Evolutionary conservation across 495 filamentous ascomycete species (phyloP).

Genomic region (Aspergillus bridgeri): DNA sequence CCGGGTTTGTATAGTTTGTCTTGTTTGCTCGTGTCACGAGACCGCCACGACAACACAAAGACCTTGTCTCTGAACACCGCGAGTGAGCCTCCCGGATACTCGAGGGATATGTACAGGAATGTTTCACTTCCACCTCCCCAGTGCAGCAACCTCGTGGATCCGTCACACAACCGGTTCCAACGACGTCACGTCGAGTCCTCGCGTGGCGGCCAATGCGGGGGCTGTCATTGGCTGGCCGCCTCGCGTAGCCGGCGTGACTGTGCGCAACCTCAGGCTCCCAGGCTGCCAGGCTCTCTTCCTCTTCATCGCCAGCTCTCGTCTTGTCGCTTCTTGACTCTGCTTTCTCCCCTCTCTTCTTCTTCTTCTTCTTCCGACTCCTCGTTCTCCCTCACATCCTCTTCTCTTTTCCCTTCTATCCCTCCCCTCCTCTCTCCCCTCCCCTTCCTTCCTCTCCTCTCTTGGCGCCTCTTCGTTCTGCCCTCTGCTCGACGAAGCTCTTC

Average conservation of each 20-base stretch:
- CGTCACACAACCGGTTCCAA: no score
- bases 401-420: constrained; percentile 7
- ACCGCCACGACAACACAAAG: no score
- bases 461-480: constrained; percentile 11
- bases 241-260: neutral
- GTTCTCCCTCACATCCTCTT: constrained; percentile 2
- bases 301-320: constrained; percentile 9
- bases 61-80: no score
- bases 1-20: no score
- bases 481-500: constrained; percentile 22
- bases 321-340: neutral
- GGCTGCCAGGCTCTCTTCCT: constrained; percentile 13
- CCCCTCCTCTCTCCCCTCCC: constrained; percentile 13
- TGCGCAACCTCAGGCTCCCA: constrained; percentile 1
- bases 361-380: no score
- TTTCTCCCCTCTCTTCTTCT: constrained; percentile 2
- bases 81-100: no score
- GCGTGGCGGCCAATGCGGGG: neutral
- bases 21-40: no score
- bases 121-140: no score
- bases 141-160: no score
- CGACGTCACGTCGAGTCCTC: no score
- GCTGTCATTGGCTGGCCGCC: neutral
- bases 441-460: constrained; percentile 11
- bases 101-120: no score